Evolutionary conservation across 371 early-diverging fungal genomes (phyloP).

Genomic region (Rhizopus sp.): DNA sequence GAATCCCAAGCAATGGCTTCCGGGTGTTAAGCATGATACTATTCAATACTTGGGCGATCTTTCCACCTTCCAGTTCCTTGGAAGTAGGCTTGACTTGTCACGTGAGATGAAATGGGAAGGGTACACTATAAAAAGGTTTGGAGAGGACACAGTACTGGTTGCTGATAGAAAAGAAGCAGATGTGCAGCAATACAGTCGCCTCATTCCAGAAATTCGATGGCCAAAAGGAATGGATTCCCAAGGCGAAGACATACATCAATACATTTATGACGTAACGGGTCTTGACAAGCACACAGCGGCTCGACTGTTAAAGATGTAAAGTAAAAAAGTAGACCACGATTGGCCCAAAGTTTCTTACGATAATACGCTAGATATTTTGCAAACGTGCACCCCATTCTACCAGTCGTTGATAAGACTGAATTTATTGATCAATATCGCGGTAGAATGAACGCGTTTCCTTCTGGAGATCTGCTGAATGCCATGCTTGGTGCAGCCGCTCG

Average conservation of each 20-base stretch:
- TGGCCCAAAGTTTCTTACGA: not conserved
- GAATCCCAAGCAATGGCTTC: slow-evolving; percentile 17
- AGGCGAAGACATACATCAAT: slow-evolving; percentile 25
- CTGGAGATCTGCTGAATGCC: slow-evolving; percentile 40
- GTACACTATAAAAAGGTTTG: slow-evolving; percentile 33
- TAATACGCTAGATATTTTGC: slow-evolving; percentile 32
- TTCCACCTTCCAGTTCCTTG: slow-evolving; percentile 35
- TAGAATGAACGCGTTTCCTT: slow-evolving; percentile 27
- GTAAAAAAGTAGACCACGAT: not conserved
- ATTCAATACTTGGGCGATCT: slow-evolving; percentile 46
- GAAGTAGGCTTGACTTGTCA: slow-evolving; percentile 26
- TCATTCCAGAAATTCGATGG: slow-evolving; percentile 13
- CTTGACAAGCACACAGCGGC: slow-evolving; percentile 33
- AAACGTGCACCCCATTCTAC: slow-evolving; percentile 45
- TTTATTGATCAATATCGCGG: slow-evolving; percentile 45
- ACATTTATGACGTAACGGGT: slow-evolving; percentile 36
- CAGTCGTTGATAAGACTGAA: slow-evolving; percentile 40
- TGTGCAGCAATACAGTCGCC: slow-evolving; percentile 7
- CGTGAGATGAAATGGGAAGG: slow-evolving; percentile 21
- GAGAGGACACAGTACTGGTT: slow-evolving; percentile 31
- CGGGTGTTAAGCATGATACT: slow-evolving; percentile 25
- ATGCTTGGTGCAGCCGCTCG: slow-evolving; percentile 53
- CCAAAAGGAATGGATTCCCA: slow-evolving; percentile 14
- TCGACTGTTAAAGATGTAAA: slow-evolving; percentile 42
- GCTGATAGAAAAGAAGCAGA: slow-evolving; percentile 12